phyloP scores from a whole-genome alignment of 2,329 filamentous ascomycete genomes.

The Cordyceps tenuipes region DNA sequence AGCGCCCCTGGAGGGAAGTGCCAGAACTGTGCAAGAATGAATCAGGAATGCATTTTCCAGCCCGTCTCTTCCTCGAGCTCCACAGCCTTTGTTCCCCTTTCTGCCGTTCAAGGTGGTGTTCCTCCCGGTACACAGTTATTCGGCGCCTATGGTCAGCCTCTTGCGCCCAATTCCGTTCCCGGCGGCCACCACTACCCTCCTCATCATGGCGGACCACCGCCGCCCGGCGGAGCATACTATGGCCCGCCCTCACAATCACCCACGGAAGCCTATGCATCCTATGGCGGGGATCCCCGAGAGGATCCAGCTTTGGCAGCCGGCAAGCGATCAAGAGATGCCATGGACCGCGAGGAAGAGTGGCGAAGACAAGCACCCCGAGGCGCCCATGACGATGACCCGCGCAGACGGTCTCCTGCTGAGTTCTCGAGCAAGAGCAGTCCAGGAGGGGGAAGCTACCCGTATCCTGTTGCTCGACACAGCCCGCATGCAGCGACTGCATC shows the following conservation, averaged over 20 bases:
- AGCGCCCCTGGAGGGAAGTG: constrained; percentile 52
- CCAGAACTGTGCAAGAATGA: constrained; percentile 53
- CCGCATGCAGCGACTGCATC: constrained; percentile 18
- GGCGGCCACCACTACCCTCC: constrained; percentile 14
- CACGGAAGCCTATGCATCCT: constrained; percentile 34
- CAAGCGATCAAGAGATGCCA: constrained; percentile 29
- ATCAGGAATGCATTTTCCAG: constrained; percentile 54
- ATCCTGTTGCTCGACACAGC: constrained; percentile 28
- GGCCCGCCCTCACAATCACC: constrained; percentile 35
- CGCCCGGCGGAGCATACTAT: constrained; percentile 31
- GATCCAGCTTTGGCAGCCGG: constrained; percentile 24
- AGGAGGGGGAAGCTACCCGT: constrained; percentile 32
- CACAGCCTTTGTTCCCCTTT: constrained; percentile 51
- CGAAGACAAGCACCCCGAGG: constrained; percentile 37
- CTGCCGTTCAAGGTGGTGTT: constrained; percentile 48
- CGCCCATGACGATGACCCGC: constrained; percentile 39
- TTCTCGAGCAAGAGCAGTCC: constrained; percentile 41
- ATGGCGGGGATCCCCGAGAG: constrained; percentile 28
- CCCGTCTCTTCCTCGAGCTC: constrained; percentile 48
- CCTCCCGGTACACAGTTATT: constrained; percentile 48
- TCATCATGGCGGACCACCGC: constrained; percentile 20
- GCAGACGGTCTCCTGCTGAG: constrained; percentile 43
- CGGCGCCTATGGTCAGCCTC: constrained; percentile 49
- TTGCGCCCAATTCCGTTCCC: constrained; percentile 26
- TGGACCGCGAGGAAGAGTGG: constrained; percentile 33